A percentile compares a stretch with the other conserved stretches of the same genome.
These are phyloP conservation scores for Phytophthora macrochlamydospora DNA, from an alignment of 352 stramenopile genomes.

Conservation along the genomic window DNA sequence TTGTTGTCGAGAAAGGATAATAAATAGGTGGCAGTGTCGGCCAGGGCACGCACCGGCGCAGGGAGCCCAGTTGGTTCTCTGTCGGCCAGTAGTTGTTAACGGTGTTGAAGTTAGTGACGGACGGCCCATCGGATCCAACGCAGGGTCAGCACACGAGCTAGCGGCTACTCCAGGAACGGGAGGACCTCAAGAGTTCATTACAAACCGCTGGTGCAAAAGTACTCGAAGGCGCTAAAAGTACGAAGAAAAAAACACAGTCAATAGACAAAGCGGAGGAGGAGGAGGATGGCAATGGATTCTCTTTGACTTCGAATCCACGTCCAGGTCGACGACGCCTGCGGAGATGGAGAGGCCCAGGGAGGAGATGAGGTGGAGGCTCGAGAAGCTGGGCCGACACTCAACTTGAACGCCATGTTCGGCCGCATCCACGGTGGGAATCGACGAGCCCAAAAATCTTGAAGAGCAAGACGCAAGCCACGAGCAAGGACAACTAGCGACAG, in stretches of 20 bases:
- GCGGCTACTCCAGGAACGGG: slow-evolving; percentile 8
- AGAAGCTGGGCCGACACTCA: background rate
- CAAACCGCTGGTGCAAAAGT: slow-evolving; percentile 19
- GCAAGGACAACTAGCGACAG: slow-evolving; percentile 1
- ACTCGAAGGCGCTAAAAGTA: slow-evolving; percentile 14
- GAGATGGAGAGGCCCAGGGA: background rate
- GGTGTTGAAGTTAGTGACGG: no score
- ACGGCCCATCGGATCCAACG: background rate
- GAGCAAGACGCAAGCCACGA: slow-evolving; percentile 4
- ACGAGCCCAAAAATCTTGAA: background rate
- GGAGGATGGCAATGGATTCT: slow-evolving; percentile 2
- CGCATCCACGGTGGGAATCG: background rate
- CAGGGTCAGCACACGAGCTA: slow-evolving; percentile 22
- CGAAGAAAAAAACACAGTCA: background rate
- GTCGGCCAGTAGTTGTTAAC: no score
- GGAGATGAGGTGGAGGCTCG: background rate
- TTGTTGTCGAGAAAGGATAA: no score
- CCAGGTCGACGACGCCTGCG: slow-evolving; percentile 11
- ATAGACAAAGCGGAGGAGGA: background rate
- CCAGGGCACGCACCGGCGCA: no score
- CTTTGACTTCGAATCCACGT: slow-evolving; percentile 20
- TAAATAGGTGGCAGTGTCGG: no score
- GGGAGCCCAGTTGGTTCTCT: no score
- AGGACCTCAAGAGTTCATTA: slow-evolving; percentile 15
- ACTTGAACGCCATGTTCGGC: background rate